phyloP scores from a whole-genome alignment of 2,329 filamentous ascomycete genomes.

The Colletotrichum sp. region DNA sequence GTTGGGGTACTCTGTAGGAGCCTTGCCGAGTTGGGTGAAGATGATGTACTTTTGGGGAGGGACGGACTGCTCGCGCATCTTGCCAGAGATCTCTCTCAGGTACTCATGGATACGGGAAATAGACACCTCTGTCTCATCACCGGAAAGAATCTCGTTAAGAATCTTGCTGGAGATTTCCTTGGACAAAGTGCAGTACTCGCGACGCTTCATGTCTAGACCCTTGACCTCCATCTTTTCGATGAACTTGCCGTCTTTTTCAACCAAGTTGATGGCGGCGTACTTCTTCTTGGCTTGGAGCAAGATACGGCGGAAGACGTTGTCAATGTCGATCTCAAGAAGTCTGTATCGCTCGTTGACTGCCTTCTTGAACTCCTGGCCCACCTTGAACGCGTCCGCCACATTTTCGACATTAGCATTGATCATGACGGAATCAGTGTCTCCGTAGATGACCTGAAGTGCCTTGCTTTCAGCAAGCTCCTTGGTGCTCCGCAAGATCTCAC shows the following conservation, averaged over 20 bases:
- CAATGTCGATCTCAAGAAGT: constrained; percentile 95
- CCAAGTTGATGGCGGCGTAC: constrained; percentile 95
- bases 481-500: constrained; percentile 94
- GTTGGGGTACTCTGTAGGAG: constrained; percentile 92
- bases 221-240: constrained; percentile 97
- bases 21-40: constrained; percentile 95
- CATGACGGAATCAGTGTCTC: constrained; percentile 99
- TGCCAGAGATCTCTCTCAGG: constrained; percentile 79
- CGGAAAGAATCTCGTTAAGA: constrained; percentile 92
- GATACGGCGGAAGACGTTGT: constrained; percentile 94
- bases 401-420: constrained; percentile 98
- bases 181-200: constrained; percentile 94
- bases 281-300: constrained; percentile 98
- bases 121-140: constrained; percentile 87
- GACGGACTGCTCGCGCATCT: constrained; percentile 83
- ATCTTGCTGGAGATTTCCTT: constrained; percentile 93
- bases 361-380: constrained; percentile 94
- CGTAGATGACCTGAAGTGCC: constrained; percentile 94
- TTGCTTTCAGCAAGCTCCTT: constrained; percentile 94
- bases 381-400: constrained; percentile 85
- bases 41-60: constrained; percentile 92
- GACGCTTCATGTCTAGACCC: constrained; percentile 95
- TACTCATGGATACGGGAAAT: constrained; percentile 93
- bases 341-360: constrained; percentile 93
- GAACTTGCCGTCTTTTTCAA: constrained; percentile 87